phyloP scores from a whole-genome alignment of 2,329 filamentous ascomycete species.

The Colletotrichum nymphaeae region DNA sequence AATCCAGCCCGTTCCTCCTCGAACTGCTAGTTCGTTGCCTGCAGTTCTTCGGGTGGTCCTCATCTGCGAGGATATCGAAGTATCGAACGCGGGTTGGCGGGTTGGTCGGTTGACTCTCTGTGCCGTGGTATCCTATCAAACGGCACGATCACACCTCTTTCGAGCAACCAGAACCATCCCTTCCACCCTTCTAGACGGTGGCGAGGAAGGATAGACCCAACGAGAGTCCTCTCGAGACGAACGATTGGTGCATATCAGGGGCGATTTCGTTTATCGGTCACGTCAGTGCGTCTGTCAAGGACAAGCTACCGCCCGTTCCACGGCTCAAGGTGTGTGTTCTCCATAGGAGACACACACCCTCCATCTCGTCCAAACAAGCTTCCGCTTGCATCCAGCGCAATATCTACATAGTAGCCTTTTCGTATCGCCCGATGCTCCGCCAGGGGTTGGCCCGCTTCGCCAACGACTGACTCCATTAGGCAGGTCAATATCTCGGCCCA shows the following conservation, averaged over 20 bases:
- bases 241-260: constrained; percentile 3
- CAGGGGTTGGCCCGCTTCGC: constrained; percentile 29
- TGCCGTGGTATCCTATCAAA: constrained; percentile 28
- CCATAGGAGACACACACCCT: neutral
- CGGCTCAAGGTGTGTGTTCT: neutral
- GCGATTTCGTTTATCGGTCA: constrained; percentile 18
- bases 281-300: constrained; percentile 15
- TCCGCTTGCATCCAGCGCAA: constrained; percentile 7
- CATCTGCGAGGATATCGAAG: neutral
- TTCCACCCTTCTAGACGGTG: constrained; percentile 20
- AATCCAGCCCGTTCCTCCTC: neutral
- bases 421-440: constrained; percentile 23
- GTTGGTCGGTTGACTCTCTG: neutral
- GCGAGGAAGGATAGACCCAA: neutral
- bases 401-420: neutral
- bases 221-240: neutral
- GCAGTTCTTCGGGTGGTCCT: neutral
- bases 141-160: neutral
- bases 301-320: neutral
- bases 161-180: neutral
- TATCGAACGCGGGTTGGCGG: constrained; percentile 2
- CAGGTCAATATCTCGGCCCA: constrained; percentile 33
- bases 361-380: constrained; percentile 15
- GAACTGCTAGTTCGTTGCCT: neutral
- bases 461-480: constrained; percentile 24